Base-by-base conservation (phyloP, 2,329 filamentous ascomycete genomes). In the Beauveria sp. region DNA sequence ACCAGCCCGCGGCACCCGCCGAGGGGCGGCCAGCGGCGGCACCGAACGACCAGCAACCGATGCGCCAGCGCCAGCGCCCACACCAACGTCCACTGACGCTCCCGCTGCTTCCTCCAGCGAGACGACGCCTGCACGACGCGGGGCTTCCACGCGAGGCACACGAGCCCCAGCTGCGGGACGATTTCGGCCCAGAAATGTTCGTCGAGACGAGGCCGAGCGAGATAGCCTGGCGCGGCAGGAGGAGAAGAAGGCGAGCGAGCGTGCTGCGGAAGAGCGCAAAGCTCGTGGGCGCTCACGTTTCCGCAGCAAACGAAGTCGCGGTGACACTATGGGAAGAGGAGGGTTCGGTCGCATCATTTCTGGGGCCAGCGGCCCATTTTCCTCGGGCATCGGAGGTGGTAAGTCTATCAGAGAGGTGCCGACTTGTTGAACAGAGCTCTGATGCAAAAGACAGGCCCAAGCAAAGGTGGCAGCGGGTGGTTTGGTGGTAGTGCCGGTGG, bases 201-300 rank as follows among this genome's bases (percentile, higher is more conserved):
- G 80, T 58, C 72, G 80, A 75, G 78, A 81, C 70, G 79, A 80
- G 60, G 75, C 76, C 7, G 78, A 81, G 56, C 72, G 80, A 67
- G 77, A 80, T 58, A 75, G 66, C 55, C 69, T 82, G 10, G 79
- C 79, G 51, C 71, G 75, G 14, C 72, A 76, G 59, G 76, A 79
- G 63, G 72, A 76, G 59, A 71, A 76, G 61, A 79, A 78, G 63
- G 74, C 76, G 2, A 73, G 64, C 40, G 74, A 76, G 54, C 71
- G 74, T 53, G 74, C 72, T 5, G 75, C 75, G 5, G 75, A 75
- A 26, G 75, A 77, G 68, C 70, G 71, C 22, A 70, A 70, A 56
- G 72, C 72, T 6, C 65, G 75, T 66, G 69, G 76, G 2, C 73
- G 75, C 5, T 73, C 72, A 58, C 68, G 75, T 12, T 75, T 74